Evolutionary conservation across 176 grass and related monocot genomes (phyloP), one percentile per base, ranked within the genome.

Genomic region (Raddia guianensis): DNA sequence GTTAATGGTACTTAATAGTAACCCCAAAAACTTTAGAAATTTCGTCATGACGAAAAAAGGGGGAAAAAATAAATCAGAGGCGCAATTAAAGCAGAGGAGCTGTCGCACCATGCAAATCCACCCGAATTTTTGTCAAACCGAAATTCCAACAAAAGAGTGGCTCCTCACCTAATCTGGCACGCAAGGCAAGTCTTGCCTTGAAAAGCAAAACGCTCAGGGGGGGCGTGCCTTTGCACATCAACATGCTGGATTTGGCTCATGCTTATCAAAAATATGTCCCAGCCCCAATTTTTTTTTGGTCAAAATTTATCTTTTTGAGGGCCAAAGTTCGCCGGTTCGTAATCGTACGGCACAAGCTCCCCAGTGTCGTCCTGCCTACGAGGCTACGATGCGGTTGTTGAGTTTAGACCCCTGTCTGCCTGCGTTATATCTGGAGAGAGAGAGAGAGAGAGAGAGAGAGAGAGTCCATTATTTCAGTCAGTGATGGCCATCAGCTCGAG

Each of bases 381-480:
- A 40, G 37, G 37, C 37, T 49, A 62, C 77, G 75, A 6, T 3
- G 54, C 72, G 79, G 79, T 87, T 77, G 79, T 82, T 82, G 72
- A 76, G 73, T 8, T 8, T 79, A 70, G 85, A 69, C 71, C 84
- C 63, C 63, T 53, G 54, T 50, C 16, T 11, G 1, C 4, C 62
- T 3, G 72, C 64, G 52, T 63, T 87, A 87, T 82, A 82, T 82
- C 79, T 18, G 64, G n/a, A n/a, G n/a, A n/a, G n/a, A n/a, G n/a
- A n/a, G 27, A 50, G 42, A 32, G 0, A 20, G 37, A 40, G 37
- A 50, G 42, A 32, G 0, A 20, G 27, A 43, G 42, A 32, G 0
- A 13, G 34, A 47, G 9, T 63, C 43, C 62, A 11, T 12, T 57
- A 11, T 12, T 57, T 15, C 52, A 5, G 61, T 59, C 77, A 80